Percentiles rank a stretch among this genome's conserved stretches.
These are phyloP conservation scores for Rosa rugosa DNA, from an alignment of 306 rosid genomes.

Conservation along the genomic window DNA sequence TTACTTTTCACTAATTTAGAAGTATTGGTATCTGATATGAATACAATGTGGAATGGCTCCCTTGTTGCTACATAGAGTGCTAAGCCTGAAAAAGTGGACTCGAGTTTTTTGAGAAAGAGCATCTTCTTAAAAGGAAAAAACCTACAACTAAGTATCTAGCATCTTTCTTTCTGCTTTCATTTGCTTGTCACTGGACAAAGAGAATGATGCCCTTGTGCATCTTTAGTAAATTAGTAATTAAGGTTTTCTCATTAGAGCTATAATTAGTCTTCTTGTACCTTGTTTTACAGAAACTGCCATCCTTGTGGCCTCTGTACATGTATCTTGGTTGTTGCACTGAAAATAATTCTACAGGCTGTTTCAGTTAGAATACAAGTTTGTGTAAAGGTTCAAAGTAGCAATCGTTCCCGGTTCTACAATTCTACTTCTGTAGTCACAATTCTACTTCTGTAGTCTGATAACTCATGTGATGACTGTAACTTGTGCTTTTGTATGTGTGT, in stretches of 20 bases:
- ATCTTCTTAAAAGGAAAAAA: background rate
- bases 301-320: constrained; percentile 2
- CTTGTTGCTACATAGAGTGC: background rate
- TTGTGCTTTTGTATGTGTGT: constrained; percentile 2
- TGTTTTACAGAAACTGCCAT: background rate
- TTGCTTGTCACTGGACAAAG: background rate
- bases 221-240: background rate
- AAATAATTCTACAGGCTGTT: background rate
- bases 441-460: constrained; percentile 11
- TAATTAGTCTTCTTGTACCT: background rate
- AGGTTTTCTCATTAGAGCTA: background rate
- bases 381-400: background rate
- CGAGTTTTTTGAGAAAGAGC: background rate
- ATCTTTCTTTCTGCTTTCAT: background rate
- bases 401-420: background rate
- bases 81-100: background rate
- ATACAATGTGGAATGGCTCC: background rate
- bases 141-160: no score
- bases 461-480: background rate
- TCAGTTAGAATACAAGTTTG: background rate
- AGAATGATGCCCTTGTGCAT: background rate
- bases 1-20: background rate
- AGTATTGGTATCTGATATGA: background rate
- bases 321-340: background rate
- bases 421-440: no score